phyloP scores from a whole-genome alignment of 225 moss, liverwort and hornwort genomes.

The Thuidium tamariscinum region DNA sequence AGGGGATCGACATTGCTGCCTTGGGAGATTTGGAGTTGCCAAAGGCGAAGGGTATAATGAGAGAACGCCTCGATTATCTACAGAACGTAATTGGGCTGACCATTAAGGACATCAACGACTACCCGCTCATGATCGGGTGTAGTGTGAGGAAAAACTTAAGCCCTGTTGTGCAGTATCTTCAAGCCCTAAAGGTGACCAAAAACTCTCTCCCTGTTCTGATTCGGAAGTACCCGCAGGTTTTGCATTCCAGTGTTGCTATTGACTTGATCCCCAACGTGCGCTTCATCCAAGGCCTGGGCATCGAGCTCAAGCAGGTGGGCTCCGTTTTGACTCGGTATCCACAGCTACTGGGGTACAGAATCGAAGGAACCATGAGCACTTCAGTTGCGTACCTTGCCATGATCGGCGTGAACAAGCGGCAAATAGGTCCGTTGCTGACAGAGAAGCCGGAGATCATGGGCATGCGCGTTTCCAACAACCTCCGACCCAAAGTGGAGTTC shows the following conservation, averaged over 20 bases:
- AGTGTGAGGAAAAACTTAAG: conserved; percentile 93
- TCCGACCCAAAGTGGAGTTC: conserved; percentile 81
- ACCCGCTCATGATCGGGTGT: conserved; percentile 94
- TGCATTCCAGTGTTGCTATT: conserved; percentile 82
- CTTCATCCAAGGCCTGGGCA: conserved; percentile 77
- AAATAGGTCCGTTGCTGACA: conserved; percentile 73
- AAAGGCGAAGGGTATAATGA: conserved; percentile 48
- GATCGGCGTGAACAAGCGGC: conserved; percentile 79
- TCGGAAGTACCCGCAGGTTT: conserved; percentile 84
- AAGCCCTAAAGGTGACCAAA: conserved; percentile 58
- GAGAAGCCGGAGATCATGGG: conserved; percentile 95
- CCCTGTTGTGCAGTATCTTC: conserved; percentile 83
- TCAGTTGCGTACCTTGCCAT: conserved; percentile 89
- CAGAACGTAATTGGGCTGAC: conserved; percentile 58
- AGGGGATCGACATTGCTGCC: conserved; percentile 42
- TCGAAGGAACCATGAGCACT: conserved; percentile 98
- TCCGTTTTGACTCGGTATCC: conserved; percentile 82
- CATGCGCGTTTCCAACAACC: conserved; percentile 90
- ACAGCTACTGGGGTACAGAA: conserved; percentile 73
- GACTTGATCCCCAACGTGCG: conserved; percentile 77
- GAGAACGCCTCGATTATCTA: conserved; percentile 67
- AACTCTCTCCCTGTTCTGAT: conserved; percentile 54
- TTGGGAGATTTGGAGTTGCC: conserved; percentile 63
- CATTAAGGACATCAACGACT: conserved; percentile 70
- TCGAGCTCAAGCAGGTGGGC: conserved; percentile 66